Conservation (phyloP, 2,329 filamentous ascomycete genomes). For the Arthroderma sp. region DNA sequence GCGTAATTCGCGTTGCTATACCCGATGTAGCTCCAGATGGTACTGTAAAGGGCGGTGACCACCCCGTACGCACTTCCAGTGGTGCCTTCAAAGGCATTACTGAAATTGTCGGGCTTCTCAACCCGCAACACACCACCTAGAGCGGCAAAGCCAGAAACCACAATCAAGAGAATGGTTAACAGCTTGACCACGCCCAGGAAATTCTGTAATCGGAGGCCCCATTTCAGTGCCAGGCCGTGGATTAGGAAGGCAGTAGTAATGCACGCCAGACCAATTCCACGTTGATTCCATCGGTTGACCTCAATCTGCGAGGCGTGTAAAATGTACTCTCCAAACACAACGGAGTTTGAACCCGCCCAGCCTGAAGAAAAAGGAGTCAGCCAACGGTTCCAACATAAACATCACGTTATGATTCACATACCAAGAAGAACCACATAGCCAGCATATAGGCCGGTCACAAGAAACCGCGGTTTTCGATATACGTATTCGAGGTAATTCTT, state of each 20-base stretch:
- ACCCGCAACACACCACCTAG: conserved; percentile 49
- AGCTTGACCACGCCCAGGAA: conserved; percentile 54
- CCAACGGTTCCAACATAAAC: background rate
- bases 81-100: conserved; percentile 52
- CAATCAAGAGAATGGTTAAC: conserved; percentile 52
- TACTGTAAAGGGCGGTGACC: conserved; percentile 59
- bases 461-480: conserved; percentile 48
- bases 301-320: conserved; percentile 52
- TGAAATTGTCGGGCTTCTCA: conserved; percentile 49
- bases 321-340: conserved; percentile 60
- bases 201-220: conserved; percentile 58
- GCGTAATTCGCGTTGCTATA: conserved; percentile 27
- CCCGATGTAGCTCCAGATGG: conserved; percentile 59
- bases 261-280: conserved; percentile 54
- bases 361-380: conserved; percentile 3
- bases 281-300: conserved; percentile 54
- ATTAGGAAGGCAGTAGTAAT: conserved; percentile 54
- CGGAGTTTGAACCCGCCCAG: conserved; percentile 55
- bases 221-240: conserved; percentile 51
- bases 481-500: conserved; percentile 60
- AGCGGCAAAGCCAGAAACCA: conserved; percentile 50
- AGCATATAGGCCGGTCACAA: conserved; percentile 52
- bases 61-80: conserved; percentile 54
- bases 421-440: conserved; percentile 33
- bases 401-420: conserved; percentile 21